phyloP scores from a whole-genome alignment of 495 filamentous ascomycete genomes.

The Daldinia bambusicola region DNA sequence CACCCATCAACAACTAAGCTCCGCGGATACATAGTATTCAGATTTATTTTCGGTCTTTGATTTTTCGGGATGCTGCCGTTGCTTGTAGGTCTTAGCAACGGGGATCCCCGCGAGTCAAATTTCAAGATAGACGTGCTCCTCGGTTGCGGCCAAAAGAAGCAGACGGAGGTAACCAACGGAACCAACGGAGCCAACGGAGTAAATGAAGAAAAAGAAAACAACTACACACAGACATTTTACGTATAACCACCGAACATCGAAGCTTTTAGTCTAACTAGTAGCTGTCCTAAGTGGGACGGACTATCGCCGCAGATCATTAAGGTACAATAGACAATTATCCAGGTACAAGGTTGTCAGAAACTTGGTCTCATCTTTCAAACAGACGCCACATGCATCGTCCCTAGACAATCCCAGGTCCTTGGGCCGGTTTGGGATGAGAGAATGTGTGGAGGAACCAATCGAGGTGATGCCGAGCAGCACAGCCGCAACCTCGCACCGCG shows the following conservation, averaged over 20 bases:
- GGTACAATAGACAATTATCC: slow-evolving; percentile 9
- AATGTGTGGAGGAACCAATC: slow-evolving; percentile 45
- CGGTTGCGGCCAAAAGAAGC: neutral
- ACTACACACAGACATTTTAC: neutral
- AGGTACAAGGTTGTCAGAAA: slow-evolving; percentile 11
- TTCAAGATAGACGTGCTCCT: slow-evolving; percentile 3
- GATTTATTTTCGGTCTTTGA: slow-evolving; percentile 6
- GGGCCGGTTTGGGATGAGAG: slow-evolving; percentile 37
- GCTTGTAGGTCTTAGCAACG: slow-evolving; percentile 9
- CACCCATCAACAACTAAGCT: neutral
- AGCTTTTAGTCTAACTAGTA: neutral
- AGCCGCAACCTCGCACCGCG: slow-evolving; percentile 36
- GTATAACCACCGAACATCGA: neutral
- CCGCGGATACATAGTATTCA: slow-evolving; percentile 30
- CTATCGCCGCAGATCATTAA: slow-evolving; percentile 10
- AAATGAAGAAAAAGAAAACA: too few species aligned
- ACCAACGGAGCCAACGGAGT: neutral
- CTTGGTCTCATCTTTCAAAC: slow-evolving; percentile 37
- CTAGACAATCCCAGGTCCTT: slow-evolving; percentile 42
- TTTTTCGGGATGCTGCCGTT: neutral
- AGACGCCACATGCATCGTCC: slow-evolving; percentile 43
- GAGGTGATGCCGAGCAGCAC: slow-evolving; percentile 46
- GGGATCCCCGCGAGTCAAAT: slow-evolving; percentile 19
- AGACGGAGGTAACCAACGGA: slow-evolving; percentile 34
- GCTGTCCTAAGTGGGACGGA: slow-evolving; percentile 25